Base-by-base conservation (phyloP, 1,139 yeast species). In the Martiniozyma asiatica region DNA sequence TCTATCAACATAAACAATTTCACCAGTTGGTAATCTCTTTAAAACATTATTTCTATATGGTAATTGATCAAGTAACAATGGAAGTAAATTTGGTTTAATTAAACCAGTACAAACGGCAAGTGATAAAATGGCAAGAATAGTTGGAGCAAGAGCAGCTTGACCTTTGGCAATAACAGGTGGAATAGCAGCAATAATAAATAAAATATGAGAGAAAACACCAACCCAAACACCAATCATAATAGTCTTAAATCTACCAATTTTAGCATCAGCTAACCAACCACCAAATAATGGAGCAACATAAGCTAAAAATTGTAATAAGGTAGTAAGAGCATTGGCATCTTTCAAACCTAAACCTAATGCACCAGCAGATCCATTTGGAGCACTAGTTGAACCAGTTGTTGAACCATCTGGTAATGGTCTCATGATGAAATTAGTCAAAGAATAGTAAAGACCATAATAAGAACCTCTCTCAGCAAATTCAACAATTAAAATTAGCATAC, bases 1-100 rank as follows among this genome's bases (percentile, higher is more conserved):
- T 35, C 81, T 79, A 47, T 79, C 87, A 28, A 77, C 65, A 43
- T 79, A 72, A 24, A 79, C 87, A 28, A 66, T 61, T 48, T 73
- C 76, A 33, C 94, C 94, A 24, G 61, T 51, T 40, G 73, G 70
- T 32, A 67, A 58, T 3, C 66, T 69, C 48, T 64, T 67, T 32
- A 81, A 71, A 35, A 66, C 70, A 35, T 73, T 78, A 39, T 65
- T 61, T 31, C 69, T 59, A 48, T 71, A 69, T 14, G 60, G 61
- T 38, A 59, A 62, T 47, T 65, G 71, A 41, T 64, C 68, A 61
- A 64, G 54, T 39, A 64, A 51, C 34, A 65, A 55, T 10, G 71
- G 71, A 39, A 64, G 56, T 36, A 65, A 58, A 39, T 65, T 65
- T 29, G 72, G 68, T 41, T 65, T 65, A 40, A 65, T 64, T 38